These are phyloP conservation scores for Trametes sp. DNA, from an alignment of 1,284 basidiomycete genomes.

Conservation along the genomic window DNA sequence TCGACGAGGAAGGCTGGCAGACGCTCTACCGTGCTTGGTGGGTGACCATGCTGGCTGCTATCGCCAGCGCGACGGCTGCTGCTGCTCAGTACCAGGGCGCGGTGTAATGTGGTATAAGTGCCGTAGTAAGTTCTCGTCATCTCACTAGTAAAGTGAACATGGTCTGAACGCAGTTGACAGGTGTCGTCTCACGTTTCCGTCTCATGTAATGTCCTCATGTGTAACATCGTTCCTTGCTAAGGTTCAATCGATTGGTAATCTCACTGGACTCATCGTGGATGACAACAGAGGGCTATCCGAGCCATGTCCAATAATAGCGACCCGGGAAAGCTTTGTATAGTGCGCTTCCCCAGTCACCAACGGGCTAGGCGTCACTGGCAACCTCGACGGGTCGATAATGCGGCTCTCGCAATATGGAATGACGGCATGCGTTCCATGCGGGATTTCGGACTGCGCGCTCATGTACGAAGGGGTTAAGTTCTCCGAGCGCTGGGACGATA, in stretches of 20 bases:
- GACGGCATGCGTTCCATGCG: neutral
- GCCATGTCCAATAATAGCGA: neutral
- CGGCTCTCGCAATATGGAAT: neutral
- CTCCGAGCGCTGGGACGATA: neutral
- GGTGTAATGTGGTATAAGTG: slow-evolving; percentile 3
- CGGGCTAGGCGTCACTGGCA: neutral
- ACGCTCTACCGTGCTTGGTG: slow-evolving; percentile 90
- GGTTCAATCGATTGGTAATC: slow-evolving; percentile 7
- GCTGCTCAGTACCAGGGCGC: slow-evolving; percentile 22
- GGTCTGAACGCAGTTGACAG: neutral
- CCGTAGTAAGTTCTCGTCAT: slow-evolving; percentile 1
- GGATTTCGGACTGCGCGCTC: neutral
- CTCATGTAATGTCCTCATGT: slow-evolving; percentile 16
- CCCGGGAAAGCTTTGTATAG: neutral
- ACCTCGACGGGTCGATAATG: slow-evolving; percentile 2
- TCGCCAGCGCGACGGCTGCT: slow-evolving; percentile 59
- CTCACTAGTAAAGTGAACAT: neutral
- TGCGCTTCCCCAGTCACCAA: neutral
- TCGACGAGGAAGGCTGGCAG: slow-evolving; percentile 84
- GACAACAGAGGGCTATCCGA: neutral
- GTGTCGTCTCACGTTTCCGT: neutral
- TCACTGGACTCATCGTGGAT: neutral
- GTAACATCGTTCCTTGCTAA: slow-evolving; percentile 13
- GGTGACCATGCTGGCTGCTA: slow-evolving; percentile 76
- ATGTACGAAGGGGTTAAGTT: neutral